Evolutionary conservation across 768 basidiomycete species (phyloP), one percentile per base, ranked within the genome.

Genomic region (Chlorophyllum brunneum): DNA sequence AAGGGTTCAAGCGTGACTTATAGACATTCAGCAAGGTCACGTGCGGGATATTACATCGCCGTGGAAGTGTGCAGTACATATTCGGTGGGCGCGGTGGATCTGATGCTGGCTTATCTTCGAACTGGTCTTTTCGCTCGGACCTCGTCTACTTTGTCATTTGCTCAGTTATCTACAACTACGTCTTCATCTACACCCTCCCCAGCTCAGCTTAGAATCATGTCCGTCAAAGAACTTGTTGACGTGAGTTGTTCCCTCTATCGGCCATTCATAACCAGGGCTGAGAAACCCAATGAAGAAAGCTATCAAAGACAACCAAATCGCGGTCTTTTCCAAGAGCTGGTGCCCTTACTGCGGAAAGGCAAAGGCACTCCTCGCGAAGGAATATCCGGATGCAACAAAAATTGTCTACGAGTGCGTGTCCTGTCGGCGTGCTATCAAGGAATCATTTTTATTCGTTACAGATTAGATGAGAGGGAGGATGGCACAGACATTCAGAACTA

Each of bases 401-500:
- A 58, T 63, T 26, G 64, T 82, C 37, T 56, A 74, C 44, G 82
- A 84, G 82, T 84, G 54, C 36, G 77, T 65, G 22, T 7, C 5
- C 9, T 22, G 39, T n/a, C 5, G 40, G 9, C 4, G 23, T 29
- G 4, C 16, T 16, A 24, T 33, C 37, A 10, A 27, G 26, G 9
- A 7, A 34, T 38, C 18, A 53, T 29, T 9, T 20, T n/a, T 16
- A 18, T n/a, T n/a, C n/a, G n/a, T n/a, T 34, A 29, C 45, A 86
- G 88, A 63, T 69, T 91, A 42, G 83, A 89, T 63, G 56, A 72
- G 44, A 69, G 68, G 26, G 70, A 79, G 0, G 83, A 92, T 31
- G 86, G 81, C 8, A 15, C 55, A 15, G 81, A 61, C 0, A 88
- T 92, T 51, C 90, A 92, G 62, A 59, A 67, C 18, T 91, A 90